These are phyloP conservation scores for Saccharomyces hybrid DNA, from an alignment of 1,139 yeast genomes.

Conservation along the genomic window DNA sequence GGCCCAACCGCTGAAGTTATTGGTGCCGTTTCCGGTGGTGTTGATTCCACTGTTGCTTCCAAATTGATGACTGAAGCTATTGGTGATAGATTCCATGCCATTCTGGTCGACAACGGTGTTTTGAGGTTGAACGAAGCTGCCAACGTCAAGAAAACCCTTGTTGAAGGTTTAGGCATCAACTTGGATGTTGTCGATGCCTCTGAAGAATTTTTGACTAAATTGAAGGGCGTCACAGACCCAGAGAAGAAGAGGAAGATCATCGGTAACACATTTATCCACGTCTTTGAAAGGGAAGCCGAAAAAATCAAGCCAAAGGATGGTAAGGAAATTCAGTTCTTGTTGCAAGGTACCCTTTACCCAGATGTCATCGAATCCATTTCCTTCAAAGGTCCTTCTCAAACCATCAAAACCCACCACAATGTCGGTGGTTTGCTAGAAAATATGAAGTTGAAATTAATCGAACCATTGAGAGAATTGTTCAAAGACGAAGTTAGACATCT, in stretches of 20 bases:
- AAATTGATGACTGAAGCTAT: constrained; percentile 96
- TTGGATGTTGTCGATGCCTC: constrained; percentile 91
- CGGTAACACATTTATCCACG: constrained; percentile 96
- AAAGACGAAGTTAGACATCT: constrained; percentile 97
- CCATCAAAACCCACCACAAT: constrained; percentile 98
- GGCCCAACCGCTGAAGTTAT: constrained; percentile 98
- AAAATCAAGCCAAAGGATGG: constrained; percentile 85
- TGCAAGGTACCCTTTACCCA: constrained; percentile 97
- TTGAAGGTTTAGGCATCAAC: constrained; percentile 90
- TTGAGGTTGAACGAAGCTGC: constrained; percentile 92
- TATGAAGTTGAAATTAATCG: constrained; percentile 96
- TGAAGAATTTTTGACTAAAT: constrained; percentile 76
- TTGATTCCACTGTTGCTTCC: constrained; percentile 98
- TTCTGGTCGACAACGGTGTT: constrained; percentile 95
- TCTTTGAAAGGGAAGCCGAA: constrained; percentile 78
- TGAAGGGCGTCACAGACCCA: constrained; percentile 94
- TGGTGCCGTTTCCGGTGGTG: constrained; percentile 99
- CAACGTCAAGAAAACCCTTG: constrained; percentile 77
- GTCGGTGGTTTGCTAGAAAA: constrained; percentile 97
- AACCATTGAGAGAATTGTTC: constrained; percentile 96
- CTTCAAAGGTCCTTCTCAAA: constrained; percentile 98
- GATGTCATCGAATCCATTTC: constrained; percentile 98
- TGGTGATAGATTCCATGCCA: constrained; percentile 98
- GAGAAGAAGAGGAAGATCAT: constrained; percentile 98
- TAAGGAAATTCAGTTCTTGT: constrained; percentile 81